phyloP scores from a whole-genome alignment of 1,284 basidiomycete species.

The Pisolithus thermaeus region DNA sequence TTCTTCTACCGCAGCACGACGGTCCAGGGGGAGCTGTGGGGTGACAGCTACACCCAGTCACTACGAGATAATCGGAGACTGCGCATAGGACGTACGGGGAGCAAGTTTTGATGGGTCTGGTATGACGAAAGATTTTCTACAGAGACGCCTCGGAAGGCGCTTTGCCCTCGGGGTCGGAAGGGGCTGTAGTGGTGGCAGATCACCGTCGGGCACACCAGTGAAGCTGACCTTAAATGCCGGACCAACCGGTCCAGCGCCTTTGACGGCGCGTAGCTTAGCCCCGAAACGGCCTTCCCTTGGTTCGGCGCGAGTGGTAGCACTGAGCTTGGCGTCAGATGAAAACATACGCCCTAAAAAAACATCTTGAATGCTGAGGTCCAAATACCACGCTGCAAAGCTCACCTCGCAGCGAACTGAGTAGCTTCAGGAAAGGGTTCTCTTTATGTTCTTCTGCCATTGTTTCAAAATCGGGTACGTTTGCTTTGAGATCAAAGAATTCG shows the following conservation, averaged over 20 bases:
- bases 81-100: slow-evolving; percentile 11
- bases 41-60: slow-evolving; percentile 8
- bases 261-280: slow-evolving; percentile 9
- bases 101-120: background rate
- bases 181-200: slow-evolving; percentile 4
- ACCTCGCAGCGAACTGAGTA: slow-evolving; percentile 69
- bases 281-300: slow-evolving; percentile 20
- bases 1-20: slow-evolving; percentile 57
- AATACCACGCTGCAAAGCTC: slow-evolving; percentile 2
- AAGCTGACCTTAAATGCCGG: slow-evolving; percentile 8
- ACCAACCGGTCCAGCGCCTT: slow-evolving; percentile 9
- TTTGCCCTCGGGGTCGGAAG: slow-evolving; percentile 8
- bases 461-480: slow-evolving; percentile 36
- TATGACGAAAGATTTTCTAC: background rate
- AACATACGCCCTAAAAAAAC: slow-evolving; percentile 59
- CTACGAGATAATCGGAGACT: background rate
- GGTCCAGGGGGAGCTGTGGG: slow-evolving; percentile 27
- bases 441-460: slow-evolving; percentile 47
- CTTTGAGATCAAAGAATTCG: slow-evolving; percentile 47
- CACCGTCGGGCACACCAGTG: slow-evolving; percentile 5
- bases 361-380: slow-evolving; percentile 5
- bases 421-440: slow-evolving; percentile 67
- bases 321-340: slow-evolving; percentile 53
- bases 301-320: slow-evolving; percentile 32
- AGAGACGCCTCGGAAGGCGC: background rate